A percentile compares a stretch with the other conserved stretches of the same genome.
Conservation (phyloP, 192 early-diverging fungal species). For the Coemansia sp. region DNA sequence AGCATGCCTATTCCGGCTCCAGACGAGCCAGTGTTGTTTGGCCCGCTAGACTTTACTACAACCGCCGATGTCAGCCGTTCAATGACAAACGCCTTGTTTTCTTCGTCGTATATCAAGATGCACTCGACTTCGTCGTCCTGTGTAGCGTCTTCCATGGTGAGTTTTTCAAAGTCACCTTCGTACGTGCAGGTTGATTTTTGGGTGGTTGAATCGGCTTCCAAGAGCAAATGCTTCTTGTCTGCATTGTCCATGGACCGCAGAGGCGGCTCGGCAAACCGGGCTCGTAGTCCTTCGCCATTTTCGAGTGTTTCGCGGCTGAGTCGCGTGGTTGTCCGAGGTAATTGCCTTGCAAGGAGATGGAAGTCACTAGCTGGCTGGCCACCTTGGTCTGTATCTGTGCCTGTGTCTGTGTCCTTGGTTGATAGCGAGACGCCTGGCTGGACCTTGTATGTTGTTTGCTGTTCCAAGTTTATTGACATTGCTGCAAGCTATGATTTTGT, state of each 20-base stretch:
- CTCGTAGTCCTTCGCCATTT: slow-evolving; percentile 17
- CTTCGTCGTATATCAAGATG: slow-evolving; percentile 38
- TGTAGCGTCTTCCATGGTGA: neutral
- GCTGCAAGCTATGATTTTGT: neutral
- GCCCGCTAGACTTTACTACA: slow-evolving; percentile 11
- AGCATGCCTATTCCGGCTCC: slow-evolving; percentile 11
- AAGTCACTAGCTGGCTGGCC: slow-evolving; percentile 7
- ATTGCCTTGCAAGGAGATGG: slow-evolving; percentile 35
- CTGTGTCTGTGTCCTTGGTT: neutral
- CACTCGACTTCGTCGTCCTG: slow-evolving; percentile 29
- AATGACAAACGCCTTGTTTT: slow-evolving; percentile 38
- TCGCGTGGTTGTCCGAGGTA: slow-evolving; percentile 41
- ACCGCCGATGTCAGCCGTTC: slow-evolving; percentile 20
- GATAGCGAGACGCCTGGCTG: slow-evolving; percentile 20
- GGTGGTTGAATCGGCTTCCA: slow-evolving; percentile 30
- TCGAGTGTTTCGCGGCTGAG: slow-evolving; percentile 42
- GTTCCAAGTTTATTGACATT: slow-evolving; percentile 49
- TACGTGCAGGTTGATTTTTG: slow-evolving; percentile 35
- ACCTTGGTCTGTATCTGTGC: neutral
- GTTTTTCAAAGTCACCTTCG: slow-evolving; percentile 36
- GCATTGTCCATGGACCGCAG: neutral
- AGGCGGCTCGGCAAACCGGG: slow-evolving; percentile 10
- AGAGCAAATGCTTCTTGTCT: slow-evolving; percentile 10
- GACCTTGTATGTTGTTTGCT: slow-evolving; percentile 31
- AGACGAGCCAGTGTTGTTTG: neutral